These are phyloP conservation scores for Heliosperma pusillum DNA, from an alignment of 148 eudicot genomes.

Conservation along the genomic window DNA sequence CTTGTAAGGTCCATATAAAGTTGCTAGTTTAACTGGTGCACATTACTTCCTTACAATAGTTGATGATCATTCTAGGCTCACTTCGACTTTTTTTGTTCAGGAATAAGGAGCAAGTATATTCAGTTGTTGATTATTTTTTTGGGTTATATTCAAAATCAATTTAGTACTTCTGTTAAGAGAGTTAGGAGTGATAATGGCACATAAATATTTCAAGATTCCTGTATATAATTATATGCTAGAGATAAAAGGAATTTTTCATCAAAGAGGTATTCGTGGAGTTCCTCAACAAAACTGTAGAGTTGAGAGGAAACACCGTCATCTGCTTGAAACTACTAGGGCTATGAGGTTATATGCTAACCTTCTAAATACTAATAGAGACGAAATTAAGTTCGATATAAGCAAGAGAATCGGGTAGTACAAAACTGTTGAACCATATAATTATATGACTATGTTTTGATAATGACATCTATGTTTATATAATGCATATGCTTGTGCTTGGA, in stretches of 20 bases:
- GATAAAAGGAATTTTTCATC: not conserved
- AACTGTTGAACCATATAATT: too few species aligned
- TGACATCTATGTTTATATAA: too few species aligned
- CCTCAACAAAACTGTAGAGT: too few species aligned
- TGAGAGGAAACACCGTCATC: not conserved
- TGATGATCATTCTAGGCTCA: too few species aligned
- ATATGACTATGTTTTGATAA: too few species aligned
- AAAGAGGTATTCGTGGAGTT: not conserved
- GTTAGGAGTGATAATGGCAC: constrained; percentile 7
- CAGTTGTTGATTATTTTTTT: not conserved
- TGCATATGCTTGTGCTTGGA: too few species aligned
- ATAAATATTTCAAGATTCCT: not conserved
- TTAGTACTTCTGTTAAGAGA: not conserved
- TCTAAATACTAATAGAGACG: too few species aligned
- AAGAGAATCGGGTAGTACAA: too few species aligned
- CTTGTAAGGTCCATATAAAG: too few species aligned
- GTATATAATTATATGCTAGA: not conserved
- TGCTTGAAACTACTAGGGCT: not conserved
- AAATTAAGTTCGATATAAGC: too few species aligned
- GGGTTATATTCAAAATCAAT: not conserved
- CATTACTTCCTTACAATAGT: too few species aligned
- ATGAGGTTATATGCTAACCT: not conserved
- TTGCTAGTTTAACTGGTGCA: too few species aligned
- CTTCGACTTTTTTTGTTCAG: not conserved
- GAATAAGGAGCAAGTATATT: not conserved